Base-by-base conservation (phyloP, 129 eudicot genomes). In the Helianthus annuus region DNA sequence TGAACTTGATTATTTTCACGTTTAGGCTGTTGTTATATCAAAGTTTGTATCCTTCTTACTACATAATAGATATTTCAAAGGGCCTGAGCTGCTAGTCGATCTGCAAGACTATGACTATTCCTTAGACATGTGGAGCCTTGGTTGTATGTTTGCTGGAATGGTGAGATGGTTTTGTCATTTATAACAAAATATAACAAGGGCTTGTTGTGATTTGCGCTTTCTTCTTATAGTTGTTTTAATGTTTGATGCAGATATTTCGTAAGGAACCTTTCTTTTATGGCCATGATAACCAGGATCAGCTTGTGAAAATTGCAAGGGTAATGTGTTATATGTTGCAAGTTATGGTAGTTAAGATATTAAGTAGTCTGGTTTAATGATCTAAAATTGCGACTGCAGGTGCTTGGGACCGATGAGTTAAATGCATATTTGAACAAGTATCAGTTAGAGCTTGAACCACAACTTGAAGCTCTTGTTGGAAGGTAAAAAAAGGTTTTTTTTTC, bases 61-160 rank as follows among this genome's bases (percentile, higher is more conserved):
- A 32, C 32, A 71, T 86, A 91, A 64, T 86, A 95, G 99, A 80
- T 95, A 91, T 83, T 95, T 90, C 64, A 95, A 95, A 84, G 99
- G 99, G 39, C 99, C 99, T 14, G 99, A 95, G 80, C 99, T 95
- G 78, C 89, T 95, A 45, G 99, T 95, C 78, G 99, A 95, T 81
- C 81, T 90, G 73, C 99, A 95, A 95, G 99, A 95, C 70, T 95
- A 95, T 77, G 99, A 95, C 81, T 95, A 95, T 79, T 90, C 99
- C 9, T 78, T 95, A 82, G 99, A 95, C 73, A 81, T 95, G 97
- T 95, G 99, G 99, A 95, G 99, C 83, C 97, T 95, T 65, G 99
- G 99, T 63, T 90, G 97, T 84, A 95, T 95, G 99, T 90, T 95
- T 90, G 99, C 99, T 52, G 97, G 97, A 81, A 95, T 95, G 99